These are phyloP conservation scores for Colletotrichum melonis DNA, from an alignment of 2,329 filamentous ascomycete genomes.

Conservation along the genomic window DNA sequence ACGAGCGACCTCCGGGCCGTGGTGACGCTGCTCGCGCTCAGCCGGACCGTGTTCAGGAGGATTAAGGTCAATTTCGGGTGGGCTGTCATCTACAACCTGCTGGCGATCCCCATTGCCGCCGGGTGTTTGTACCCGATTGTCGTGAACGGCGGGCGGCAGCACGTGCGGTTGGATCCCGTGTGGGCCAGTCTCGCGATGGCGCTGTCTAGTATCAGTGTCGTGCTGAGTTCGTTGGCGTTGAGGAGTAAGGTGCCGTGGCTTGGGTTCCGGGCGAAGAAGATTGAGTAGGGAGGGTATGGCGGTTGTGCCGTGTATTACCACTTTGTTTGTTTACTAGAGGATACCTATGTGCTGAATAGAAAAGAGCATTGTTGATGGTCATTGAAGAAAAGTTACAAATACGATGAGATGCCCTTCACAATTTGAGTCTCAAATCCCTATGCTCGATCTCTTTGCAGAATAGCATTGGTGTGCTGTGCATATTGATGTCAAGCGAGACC, in stretches of 20 bases:
- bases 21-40: conserved; percentile 79
- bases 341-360: background rate
- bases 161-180: conserved; percentile 77
- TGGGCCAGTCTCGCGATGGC: conserved; percentile 97
- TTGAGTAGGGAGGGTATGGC: conserved; percentile 22
- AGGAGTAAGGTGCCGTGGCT: conserved; percentile 59
- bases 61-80: conserved; percentile 89
- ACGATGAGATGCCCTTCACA: background rate
- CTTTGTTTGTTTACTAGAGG: background rate
- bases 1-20: conserved; percentile 77
- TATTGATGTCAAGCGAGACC: too few species aligned
- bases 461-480: too few species aligned
- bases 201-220: conserved; percentile 88
- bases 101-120: conserved; percentile 83
- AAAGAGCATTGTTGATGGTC: background rate
- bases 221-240: conserved; percentile 82
- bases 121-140: conserved; percentile 76
- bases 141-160: conserved; percentile 57
- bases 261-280: conserved; percentile 54
- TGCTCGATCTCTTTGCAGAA: too few species aligned
- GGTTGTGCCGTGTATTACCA: background rate
- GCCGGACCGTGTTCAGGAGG: conserved; percentile 76
- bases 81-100: conserved; percentile 84
- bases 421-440: background rate
- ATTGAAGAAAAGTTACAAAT: background rate